Percentiles rank a stretch among this genome's conserved stretches.
Evolutionary conservation across 176 grass and related monocot species (phyloP).

Genomic region (Triticum urartu): DNA sequence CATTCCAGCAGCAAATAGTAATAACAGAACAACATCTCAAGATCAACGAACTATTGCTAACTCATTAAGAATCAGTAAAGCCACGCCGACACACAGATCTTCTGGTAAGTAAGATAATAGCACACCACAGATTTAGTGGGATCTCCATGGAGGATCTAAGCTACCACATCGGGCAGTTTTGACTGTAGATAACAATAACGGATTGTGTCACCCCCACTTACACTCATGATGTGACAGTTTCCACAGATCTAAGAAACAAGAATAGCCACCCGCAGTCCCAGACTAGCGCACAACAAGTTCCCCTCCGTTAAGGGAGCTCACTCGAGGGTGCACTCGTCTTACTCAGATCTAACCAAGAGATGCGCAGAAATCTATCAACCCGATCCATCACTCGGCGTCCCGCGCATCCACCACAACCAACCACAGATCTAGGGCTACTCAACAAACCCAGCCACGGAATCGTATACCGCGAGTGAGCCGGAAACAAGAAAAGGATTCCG

Average conservation of each 20-base stretch:
- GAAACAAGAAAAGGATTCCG: background rate
- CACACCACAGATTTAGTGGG: background rate
- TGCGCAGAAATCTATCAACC: background rate
- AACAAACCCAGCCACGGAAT: background rate
- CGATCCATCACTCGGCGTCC: background rate
- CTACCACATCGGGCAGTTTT: background rate
- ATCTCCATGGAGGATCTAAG: constrained; percentile 30
- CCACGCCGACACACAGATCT: constrained; percentile 3
- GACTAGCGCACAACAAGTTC: background rate
- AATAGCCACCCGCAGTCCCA: background rate
- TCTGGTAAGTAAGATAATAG: background rate
- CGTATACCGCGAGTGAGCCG: background rate
- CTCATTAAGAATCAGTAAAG: background rate
- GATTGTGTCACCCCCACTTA: background rate
- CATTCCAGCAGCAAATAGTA: background rate
- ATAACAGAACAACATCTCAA: background rate
- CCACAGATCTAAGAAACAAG: constrained; percentile 22
- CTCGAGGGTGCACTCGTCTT: background rate
- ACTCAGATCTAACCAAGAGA: constrained; percentile 20
- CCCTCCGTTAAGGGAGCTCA: background rate
- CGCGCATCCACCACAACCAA: background rate
- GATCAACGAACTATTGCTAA: background rate
- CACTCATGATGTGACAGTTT: background rate
- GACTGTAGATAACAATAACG: background rate
- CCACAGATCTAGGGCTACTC: constrained; percentile 9